Conservation (phyloP, 148 eudicot species). For the Cornus florida region DNA sequence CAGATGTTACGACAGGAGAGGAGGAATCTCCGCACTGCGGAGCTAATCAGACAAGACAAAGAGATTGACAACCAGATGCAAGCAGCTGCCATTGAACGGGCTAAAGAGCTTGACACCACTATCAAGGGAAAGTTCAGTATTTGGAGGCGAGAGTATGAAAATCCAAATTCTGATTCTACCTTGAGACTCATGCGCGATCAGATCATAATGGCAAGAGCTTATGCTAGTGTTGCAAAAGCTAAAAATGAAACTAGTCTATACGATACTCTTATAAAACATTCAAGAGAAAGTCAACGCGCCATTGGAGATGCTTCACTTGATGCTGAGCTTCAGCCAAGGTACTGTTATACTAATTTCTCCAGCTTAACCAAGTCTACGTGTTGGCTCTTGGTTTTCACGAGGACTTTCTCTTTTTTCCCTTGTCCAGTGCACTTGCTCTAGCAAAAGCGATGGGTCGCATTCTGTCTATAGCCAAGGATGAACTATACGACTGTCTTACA, state of each 20-base stretch:
- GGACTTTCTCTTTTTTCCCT: conserved; percentile 19
- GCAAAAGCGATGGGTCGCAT: conserved; percentile 92
- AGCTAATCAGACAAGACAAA: conserved; percentile 65
- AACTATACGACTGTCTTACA: conserved; percentile 60
- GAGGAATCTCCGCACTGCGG: conserved; percentile 69
- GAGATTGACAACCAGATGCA: conserved; percentile 66
- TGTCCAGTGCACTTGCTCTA: conserved; percentile 71
- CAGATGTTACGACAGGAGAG: conserved; percentile 74
- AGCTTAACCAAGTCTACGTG: conserved; percentile 1
- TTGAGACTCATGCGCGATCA: conserved; percentile 95
- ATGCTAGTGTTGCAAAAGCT: conserved; percentile 88
- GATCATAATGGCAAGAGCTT: conserved; percentile 95
- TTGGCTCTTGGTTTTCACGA: conserved; percentile 17
- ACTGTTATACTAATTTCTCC: conserved; percentile 6
- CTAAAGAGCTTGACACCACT: conserved; percentile 74
- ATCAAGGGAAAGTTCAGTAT: conserved; percentile 77
- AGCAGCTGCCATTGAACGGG: conserved; percentile 76
- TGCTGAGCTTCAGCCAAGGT: conserved; percentile 86
- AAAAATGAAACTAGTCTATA: conserved; percentile 68
- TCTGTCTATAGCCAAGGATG: conserved; percentile 80
- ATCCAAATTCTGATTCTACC: conserved; percentile 89
- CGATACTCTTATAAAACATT: conserved; percentile 62
- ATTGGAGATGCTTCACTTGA: conserved; percentile 86
- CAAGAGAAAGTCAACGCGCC: conserved; percentile 56
- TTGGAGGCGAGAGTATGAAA: conserved; percentile 93